These are phyloP conservation scores for Umbelopsis isabellina DNA, from an alignment of 192 early-diverging fungal genomes.

Conservation along the genomic window DNA sequence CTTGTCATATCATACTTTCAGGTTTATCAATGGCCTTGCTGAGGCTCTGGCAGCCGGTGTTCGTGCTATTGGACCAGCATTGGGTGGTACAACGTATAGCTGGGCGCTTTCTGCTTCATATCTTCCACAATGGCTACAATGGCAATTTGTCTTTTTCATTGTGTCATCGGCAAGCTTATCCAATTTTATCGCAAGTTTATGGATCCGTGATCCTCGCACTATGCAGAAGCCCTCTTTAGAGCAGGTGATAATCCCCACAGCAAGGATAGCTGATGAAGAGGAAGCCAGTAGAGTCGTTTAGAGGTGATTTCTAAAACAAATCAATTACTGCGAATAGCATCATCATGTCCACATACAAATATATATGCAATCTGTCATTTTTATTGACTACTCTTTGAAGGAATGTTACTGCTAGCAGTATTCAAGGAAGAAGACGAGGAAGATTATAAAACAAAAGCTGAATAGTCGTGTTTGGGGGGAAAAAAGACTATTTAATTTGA, in stretches of 20 bases:
- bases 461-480: too few species aligned
- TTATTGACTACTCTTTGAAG: too few species aligned
- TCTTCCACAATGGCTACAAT: neutral
- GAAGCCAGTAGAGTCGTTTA: neutral
- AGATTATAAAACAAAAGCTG: too few species aligned
- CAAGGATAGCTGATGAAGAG: neutral
- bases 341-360: too few species aligned
- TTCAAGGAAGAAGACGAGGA: too few species aligned
- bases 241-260: neutral
- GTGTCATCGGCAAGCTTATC: neutral
- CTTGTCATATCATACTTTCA: neutral
- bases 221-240: neutral
- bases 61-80: constrained; percentile 11
- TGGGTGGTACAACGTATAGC: constrained; percentile 4
- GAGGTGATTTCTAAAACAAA: neutral
- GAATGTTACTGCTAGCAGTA: too few species aligned
- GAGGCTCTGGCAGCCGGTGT: constrained; percentile 1
- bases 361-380: too few species aligned
- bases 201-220: neutral
- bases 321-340: too few species aligned
- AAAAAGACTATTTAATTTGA: too few species aligned
- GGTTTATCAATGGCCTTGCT: constrained; percentile 8
- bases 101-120: neutral
- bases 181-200: constrained; percentile 2
- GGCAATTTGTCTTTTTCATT: constrained; percentile 10